Base-by-base conservation (phyloP, 331 rosid species). In the Erythrophleum ivorense region DNA sequence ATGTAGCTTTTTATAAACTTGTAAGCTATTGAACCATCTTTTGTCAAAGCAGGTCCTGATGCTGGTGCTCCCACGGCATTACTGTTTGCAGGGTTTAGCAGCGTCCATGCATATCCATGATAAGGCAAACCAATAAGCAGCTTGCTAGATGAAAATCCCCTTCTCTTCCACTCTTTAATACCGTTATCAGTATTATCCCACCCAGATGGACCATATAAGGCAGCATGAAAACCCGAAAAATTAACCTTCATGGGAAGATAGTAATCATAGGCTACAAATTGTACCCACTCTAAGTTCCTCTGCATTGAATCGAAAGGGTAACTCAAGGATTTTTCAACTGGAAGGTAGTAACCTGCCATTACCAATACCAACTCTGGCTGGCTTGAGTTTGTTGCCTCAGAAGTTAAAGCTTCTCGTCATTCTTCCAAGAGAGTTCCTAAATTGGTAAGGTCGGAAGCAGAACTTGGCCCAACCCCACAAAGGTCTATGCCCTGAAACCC, bases 51-150 rank as follows among this genome's bases (percentile, higher is more conserved):
- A 71, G 88, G 85, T 24, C 90, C 86, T 10, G 85, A 71, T 0
- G 87, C 54, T 5, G 63, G 46, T 36, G 49, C 24, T 38, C 80
- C 90, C 7, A 85, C 60, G 0, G 21, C 50, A 19, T 5, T 73
- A 9, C 14, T 57, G 48, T 75, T 69, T 11, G 58, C 52, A 12
- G 76, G 85, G 24, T 58, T 80, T 68, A 0, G 85, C 9, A 92
- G 85, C 36, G 29, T 77, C 97, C 93, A 92, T 2, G 85, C 89
- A 53, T 68, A 89, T 15, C 97, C 97, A 71, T 92, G 91, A 75
- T 80, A 92, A 54, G 94, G 80, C 71, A 92, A 80, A 2, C 97
- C 93, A 45, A 90, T 71, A 55, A 88, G 82, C 9, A 92, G 75
- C 67, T 90, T 92, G 31, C 29, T 79, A 64, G 89, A 78, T 0